Conservation (phyloP, 2,329 filamentous ascomycete genomes). For the Claviceps sp. region DNA sequence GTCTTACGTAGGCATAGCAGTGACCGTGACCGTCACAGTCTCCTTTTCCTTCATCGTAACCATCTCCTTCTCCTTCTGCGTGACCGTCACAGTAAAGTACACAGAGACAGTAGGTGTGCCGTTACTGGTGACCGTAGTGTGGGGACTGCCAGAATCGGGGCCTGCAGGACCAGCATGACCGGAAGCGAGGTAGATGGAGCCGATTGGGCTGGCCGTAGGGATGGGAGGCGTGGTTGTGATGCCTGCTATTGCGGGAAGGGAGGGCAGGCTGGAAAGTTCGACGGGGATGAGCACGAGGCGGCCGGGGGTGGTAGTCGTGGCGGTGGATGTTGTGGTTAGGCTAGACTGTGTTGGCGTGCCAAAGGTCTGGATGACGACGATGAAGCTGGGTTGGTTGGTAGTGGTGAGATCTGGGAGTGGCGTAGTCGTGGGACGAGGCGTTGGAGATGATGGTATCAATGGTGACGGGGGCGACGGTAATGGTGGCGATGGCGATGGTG, state of each 20-base stretch:
- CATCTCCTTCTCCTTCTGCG: slow-evolving; percentile 16
- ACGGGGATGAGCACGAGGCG: slow-evolving; percentile 17
- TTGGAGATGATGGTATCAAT: background rate
- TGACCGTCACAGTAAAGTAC: slow-evolving; percentile 22
- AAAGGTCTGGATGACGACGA: slow-evolving; percentile 16
- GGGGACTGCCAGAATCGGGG: slow-evolving; percentile 7
- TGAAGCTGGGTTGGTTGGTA: slow-evolving; percentile 4
- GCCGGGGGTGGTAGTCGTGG: slow-evolving; percentile 6
- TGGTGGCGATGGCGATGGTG: background rate
- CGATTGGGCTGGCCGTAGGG: slow-evolving; percentile 3
- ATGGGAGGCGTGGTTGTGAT: background rate
- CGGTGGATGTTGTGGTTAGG: slow-evolving; percentile 4
- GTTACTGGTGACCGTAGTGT: slow-evolving; percentile 13
- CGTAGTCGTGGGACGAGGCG: background rate
- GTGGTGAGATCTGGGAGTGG: background rate
- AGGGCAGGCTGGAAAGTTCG: slow-evolving; percentile 5
- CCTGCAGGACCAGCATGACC: background rate
- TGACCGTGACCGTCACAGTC: slow-evolving; percentile 6
- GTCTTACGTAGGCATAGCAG: background rate
- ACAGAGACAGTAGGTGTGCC: slow-evolving; percentile 23
- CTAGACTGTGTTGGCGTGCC: slow-evolving; percentile 10
- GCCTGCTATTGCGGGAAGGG: slow-evolving; percentile 1
- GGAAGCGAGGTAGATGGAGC: slow-evolving; percentile 4
- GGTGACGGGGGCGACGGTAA: background rate
- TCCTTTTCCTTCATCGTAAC: slow-evolving; percentile 22